phyloP scores from a whole-genome alignment of 768 basidiomycete species.

The Leucocoprinus leucothites region DNA sequence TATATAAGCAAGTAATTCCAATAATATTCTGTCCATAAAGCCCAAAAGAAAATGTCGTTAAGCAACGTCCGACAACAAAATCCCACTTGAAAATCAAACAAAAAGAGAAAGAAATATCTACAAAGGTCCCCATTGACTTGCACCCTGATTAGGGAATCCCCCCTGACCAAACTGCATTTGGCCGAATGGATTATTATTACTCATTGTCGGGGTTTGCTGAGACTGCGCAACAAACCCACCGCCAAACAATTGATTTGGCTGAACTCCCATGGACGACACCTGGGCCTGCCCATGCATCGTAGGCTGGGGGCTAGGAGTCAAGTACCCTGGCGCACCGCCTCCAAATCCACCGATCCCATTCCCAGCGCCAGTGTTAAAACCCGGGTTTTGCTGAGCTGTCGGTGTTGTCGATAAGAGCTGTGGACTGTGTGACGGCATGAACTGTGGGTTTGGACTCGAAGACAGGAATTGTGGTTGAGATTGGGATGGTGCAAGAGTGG shows the following conservation, averaged over 20 bases:
- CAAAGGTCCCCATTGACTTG: constrained; percentile 38
- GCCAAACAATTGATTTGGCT: constrained; percentile 18
- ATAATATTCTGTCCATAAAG: no score
- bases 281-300: constrained; percentile 31
- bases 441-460: constrained; percentile 24
- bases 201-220: constrained; percentile 19
- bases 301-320: constrained; percentile 28
- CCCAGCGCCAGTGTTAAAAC: constrained; percentile 13
- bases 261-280: constrained; percentile 26
- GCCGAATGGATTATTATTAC: constrained; percentile 11
- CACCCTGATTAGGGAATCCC: constrained; percentile 20
- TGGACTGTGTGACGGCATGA: constrained; percentile 16
- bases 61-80: no score
- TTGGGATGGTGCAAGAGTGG: constrained; percentile 21
- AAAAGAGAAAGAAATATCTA: constrained; percentile 15
- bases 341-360: constrained; percentile 18
- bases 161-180: constrained; percentile 21
- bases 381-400: constrained; percentile 2
- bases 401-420: constrained; percentile 20
- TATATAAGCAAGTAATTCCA: no score
- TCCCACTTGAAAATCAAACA: not conserved
- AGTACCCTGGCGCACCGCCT: constrained; percentile 9
- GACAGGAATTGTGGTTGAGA: constrained; percentile 28
- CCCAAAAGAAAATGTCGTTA: not conserved
- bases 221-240: constrained; percentile 23